Base-by-base conservation (phyloP, 768 basidiomycete genomes). In the Hirschioporus abietinus region DNA sequence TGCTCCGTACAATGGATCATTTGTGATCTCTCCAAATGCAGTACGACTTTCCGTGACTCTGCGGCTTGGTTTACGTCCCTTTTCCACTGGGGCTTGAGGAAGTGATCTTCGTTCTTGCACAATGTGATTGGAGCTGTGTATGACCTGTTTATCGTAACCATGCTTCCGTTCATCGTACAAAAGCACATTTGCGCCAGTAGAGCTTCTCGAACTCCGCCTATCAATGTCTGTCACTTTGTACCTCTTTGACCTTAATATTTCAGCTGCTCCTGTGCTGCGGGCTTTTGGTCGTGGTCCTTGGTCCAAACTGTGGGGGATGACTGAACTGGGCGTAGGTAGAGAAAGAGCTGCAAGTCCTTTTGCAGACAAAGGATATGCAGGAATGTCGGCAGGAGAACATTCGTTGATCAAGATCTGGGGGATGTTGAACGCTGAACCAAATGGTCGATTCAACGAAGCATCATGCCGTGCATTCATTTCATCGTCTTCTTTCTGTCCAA, bases 11-110 rank as follows among this genome's bases (percentile, higher is more conserved):
- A 52, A 52, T 15, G 20, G 42, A 34, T 23, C 64, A 35, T 67
- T 67, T 15, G 24, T 34, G 12, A 64, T n/a, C n/a, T 58, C 66
- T 26, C 25, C 57, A 30, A 65, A 65, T 4, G 67, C 58, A 3
- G 67, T 15, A 25, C 67, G 67, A n/a, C 6, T 59, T 62, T 61
- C 67, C 20, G 60, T 18, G 12, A 10, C 12, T 20, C 42, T 52
- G 12, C 20, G 42, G 3, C 42, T 20, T 52, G 42, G 20, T 52
- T 52, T 52, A 52, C 20, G 12, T 6, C 42, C 42, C 12, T 52
- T 52, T 5, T 20, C 20, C 42, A 20, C 42, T 10, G 42, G 42
- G 42, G 4, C 42, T 52, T 15, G 42, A 52, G 42, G 42, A 15
- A 52, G 20, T 52, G 42, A 12, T 10, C 42, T 52, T 52, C 15